Conservation (phyloP, 1,284 basidiomycete genomes). For the Ceratobasidium sp. region DNA sequence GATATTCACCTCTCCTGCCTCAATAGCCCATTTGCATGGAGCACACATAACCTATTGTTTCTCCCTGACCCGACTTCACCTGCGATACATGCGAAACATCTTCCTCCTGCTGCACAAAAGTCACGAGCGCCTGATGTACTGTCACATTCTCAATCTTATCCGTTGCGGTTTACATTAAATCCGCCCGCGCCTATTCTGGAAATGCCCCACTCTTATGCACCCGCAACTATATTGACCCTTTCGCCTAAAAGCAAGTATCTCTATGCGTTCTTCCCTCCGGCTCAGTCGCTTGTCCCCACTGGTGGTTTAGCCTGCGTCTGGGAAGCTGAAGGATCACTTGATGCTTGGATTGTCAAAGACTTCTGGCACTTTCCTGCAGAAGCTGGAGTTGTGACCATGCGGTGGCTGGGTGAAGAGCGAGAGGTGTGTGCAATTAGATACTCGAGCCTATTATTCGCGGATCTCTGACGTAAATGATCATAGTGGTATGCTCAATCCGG, state of each 20-base stretch:
- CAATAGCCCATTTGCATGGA: constrained; percentile 37
- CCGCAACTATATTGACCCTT: constrained; percentile 66
- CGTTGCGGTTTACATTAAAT: constrained; percentile 56
- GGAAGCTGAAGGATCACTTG: constrained; percentile 61
- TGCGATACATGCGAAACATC: constrained; percentile 32
- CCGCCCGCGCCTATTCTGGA: constrained; percentile 58
- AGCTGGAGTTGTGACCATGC: constrained; percentile 63
- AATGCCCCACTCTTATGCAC: constrained; percentile 59
- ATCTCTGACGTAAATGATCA: constrained; percentile 4
- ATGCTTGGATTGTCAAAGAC: constrained; percentile 67
- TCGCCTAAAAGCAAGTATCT: constrained; percentile 66
- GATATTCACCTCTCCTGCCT: not conserved
- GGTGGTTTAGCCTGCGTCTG: constrained; percentile 71
- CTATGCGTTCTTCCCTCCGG: constrained; percentile 67
- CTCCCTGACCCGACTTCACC: constrained; percentile 30
- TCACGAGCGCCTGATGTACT: constrained; percentile 9
- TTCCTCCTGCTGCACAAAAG: constrained; percentile 5
- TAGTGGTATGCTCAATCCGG: constrained; percentile 33
- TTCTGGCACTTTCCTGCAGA: constrained; percentile 60
- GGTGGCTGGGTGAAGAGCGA: constrained; percentile 65
- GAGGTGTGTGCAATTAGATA: constrained; percentile 56
- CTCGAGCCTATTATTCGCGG: not conserved
- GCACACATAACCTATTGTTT: constrained; percentile 32
- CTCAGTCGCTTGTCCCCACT: constrained; percentile 56
- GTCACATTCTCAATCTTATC: constrained; percentile 26